Evolutionary conservation across 2,329 filamentous ascomycete species (phyloP).

Genomic region (Colletotrichum melonis): DNA sequence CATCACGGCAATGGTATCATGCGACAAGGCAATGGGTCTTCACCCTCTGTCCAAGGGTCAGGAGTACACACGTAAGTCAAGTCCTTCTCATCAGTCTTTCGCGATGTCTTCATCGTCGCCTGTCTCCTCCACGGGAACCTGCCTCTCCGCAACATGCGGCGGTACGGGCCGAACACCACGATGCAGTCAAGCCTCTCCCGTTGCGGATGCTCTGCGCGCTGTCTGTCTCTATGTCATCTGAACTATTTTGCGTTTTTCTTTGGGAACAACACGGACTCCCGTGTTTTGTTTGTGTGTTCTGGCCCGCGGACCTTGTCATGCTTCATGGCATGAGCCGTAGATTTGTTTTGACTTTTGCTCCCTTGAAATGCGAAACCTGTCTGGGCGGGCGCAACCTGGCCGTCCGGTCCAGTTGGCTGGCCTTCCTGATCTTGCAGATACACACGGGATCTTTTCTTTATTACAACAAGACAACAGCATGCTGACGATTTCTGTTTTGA

Average conservation of each 20-base stretch:
- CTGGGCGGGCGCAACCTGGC: background rate
- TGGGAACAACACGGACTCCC: conserved; percentile 22
- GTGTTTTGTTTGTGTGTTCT: conserved; percentile 14
- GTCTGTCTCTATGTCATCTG: conserved; percentile 8
- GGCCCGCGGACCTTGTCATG: background rate
- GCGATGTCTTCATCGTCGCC: background rate
- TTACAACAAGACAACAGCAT: background rate
- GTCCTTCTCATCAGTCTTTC: background rate
- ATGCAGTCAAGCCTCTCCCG: conserved; percentile 20
- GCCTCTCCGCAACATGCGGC: background rate
- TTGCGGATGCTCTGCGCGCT: background rate
- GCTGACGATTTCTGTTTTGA: conserved; percentile 22
- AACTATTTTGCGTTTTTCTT: background rate
- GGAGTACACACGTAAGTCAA: conserved; percentile 58
- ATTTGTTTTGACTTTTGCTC: conserved; percentile 24
- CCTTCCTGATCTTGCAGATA: background rate
- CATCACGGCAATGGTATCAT: conserved; percentile 50
- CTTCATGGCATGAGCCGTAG: background rate
- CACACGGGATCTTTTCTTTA: too few relatives aligned
- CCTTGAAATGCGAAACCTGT: conserved; percentile 31
- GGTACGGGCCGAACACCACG: conserved; percentile 24
- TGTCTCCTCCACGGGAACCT: background rate
- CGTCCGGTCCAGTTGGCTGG: background rate
- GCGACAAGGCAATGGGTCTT: conserved; percentile 58
- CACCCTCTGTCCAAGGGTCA: conserved; percentile 54